Evolutionary conservation across 192 early-diverging fungal species (phyloP).

Genomic region (Backusella circina): DNA sequence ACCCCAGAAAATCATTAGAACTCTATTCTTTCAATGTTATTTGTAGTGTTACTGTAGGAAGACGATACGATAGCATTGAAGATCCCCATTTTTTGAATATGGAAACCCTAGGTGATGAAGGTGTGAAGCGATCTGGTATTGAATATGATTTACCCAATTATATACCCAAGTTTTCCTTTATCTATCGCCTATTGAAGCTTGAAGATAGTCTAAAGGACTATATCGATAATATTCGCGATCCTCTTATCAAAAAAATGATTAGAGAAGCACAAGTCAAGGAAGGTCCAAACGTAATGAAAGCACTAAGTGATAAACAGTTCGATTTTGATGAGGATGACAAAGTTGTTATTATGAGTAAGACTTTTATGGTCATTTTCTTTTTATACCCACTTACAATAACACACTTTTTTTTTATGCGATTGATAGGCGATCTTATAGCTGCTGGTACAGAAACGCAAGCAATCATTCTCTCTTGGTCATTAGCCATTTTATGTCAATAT

Average conservation of each 20-base stretch:
- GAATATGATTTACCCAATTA: background rate
- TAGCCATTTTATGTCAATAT: constrained; percentile 15
- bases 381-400: background rate
- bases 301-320: background rate
- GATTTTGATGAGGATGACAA: background rate
- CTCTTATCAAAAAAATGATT: background rate
- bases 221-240: background rate
- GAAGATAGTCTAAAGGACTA: background rate
- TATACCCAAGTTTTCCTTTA: background rate
- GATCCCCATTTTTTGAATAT: background rate
- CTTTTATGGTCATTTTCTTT: background rate
- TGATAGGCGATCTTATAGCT: constrained; percentile 2
- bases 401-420: background rate
- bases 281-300: background rate
- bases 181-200: background rate
- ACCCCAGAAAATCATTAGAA: background rate
- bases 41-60: background rate
- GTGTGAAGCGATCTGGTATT: background rate
- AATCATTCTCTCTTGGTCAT: constrained; percentile 10
- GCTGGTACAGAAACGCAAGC: background rate
- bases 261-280: background rate
- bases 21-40: background rate
- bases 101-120: background rate
- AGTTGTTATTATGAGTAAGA: constrained; percentile 6
- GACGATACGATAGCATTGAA: background rate